Evolutionary conservation across 1,284 basidiomycete species (phyloP).

Genomic region (Sanghuangporus sanghuang): DNA sequence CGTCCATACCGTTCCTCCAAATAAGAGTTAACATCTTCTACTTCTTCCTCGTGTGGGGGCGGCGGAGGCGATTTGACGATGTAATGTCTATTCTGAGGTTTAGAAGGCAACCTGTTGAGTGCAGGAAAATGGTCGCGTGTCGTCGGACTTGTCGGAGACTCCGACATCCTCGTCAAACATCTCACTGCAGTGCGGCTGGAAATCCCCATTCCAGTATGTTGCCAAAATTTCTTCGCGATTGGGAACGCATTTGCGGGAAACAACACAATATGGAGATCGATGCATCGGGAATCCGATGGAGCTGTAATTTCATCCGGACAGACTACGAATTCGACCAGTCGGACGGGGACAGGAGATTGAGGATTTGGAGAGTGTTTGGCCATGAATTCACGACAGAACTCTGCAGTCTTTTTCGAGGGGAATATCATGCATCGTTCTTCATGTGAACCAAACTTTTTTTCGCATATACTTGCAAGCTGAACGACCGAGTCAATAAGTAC

Average conservation of each 20-base stretch:
- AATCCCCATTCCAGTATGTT: conserved; percentile 89
- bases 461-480: conserved; percentile 74
- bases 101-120: conserved; percentile 29
- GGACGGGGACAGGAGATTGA: conserved; percentile 43
- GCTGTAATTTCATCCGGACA: conserved; percentile 45
- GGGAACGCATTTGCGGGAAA: conserved; percentile 65
- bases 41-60: conserved; percentile 9
- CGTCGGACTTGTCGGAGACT: conserved; percentile 27
- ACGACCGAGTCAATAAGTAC: not conserved
- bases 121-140: conserved; percentile 28
- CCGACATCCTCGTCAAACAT: conserved; percentile 64
- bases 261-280: conserved; percentile 77
- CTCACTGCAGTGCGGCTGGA: conserved; percentile 85
- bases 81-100: conserved; percentile 58
- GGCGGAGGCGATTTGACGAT: conserved; percentile 36
- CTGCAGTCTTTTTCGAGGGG: conserved; percentile 68
- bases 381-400: conserved; percentile 75
- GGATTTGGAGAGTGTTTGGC: conserved; percentile 41
- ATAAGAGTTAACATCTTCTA: conserved; percentile 36
- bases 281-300: conserved; percentile 27
- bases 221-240: conserved; percentile 92
- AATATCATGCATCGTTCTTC: conserved; percentile 78
- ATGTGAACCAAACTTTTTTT: conserved; percentile 67
- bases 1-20: conserved; percentile 96
- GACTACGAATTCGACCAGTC: conserved; percentile 73